Conservation (phyloP, 2,329 filamentous ascomycete species). For the Scedosporium minutisporum region DNA sequence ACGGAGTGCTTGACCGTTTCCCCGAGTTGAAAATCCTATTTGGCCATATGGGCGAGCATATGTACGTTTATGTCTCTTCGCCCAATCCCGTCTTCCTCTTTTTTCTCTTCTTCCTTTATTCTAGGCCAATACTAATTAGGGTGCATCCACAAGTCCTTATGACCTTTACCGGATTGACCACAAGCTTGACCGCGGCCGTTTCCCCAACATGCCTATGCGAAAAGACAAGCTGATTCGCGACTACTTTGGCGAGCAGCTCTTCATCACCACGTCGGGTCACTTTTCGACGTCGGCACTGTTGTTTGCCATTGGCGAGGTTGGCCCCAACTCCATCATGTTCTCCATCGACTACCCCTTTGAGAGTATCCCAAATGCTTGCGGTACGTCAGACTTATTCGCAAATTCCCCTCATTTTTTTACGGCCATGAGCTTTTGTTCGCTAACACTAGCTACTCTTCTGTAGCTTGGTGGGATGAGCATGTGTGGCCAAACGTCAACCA, state of each 20-base stretch:
- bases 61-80: not conserved
- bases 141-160: not conserved
- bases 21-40: constrained; percentile 27
- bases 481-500: not conserved
- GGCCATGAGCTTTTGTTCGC: not conserved
- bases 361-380: not conserved
- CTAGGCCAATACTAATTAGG: too few relatives aligned
- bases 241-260: not conserved
- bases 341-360: constrained; percentile 2
- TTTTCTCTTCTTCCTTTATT: not conserved
- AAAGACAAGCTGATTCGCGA: not conserved
- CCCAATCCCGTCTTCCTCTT: not conserved
- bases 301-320: constrained; percentile 3
- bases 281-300: not conserved
- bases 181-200: not conserved
- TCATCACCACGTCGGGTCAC: not conserved
- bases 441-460: not conserved
- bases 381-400: not conserved
- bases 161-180: not conserved
- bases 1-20: constrained; percentile 24
- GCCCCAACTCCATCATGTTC: not conserved
- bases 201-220: not conserved
- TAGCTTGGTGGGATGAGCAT: not conserved
- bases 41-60: constrained; percentile 28
- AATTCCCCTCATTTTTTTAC: not conserved